Evolutionary conservation across 202 grass and related monocot genomes (phyloP).

Genomic region (Setaria italica): DNA sequence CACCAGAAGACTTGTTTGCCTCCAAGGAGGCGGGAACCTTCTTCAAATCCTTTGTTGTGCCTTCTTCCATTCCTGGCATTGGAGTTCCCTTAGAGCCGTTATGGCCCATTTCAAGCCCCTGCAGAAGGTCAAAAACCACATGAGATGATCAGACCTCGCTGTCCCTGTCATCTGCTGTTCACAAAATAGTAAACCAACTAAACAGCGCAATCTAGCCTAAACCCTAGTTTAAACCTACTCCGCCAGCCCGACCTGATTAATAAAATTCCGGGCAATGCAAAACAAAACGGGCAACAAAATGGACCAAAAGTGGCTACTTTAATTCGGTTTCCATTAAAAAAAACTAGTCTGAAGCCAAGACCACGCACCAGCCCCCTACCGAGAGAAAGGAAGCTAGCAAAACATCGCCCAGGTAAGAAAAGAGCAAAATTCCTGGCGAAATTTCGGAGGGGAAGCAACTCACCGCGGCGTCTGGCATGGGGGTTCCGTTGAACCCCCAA

Average conservation of each 20-base stretch:
- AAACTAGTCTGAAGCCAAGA: not conserved
- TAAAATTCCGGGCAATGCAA: conserved; percentile 34
- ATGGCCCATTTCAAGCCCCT: conserved; percentile 33
- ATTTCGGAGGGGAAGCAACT: conserved; percentile 25
- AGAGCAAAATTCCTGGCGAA: not conserved
- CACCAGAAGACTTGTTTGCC: conserved; percentile 23
- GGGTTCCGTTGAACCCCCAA: conserved; percentile 7
- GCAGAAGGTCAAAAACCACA: conserved; percentile 30
- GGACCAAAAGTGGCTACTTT: not conserved
- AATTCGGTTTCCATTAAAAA: not conserved
- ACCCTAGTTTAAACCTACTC: conserved; percentile 38
- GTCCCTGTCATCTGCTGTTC: not conserved
- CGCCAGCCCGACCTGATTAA: not conserved
- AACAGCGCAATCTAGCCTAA: not conserved
- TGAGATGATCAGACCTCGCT: conserved; percentile 15
- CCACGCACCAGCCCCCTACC: conserved; percentile 4
- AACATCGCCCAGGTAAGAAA: not conserved
- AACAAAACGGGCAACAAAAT: conserved; percentile 33
- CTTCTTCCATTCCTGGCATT: conserved; percentile 26
- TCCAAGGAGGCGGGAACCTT: conserved; percentile 32
- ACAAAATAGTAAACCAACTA: conserved; percentile 9
- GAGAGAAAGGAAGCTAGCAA: conserved; percentile 10
- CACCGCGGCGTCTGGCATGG: conserved; percentile 39
- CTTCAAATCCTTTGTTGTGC: conserved; percentile 17
- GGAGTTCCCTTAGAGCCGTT: conserved; percentile 19